Evolutionary conservation across 2,329 filamentous ascomycete genomes (phyloP), one percentile per base, ranked within the genome.

Genomic region (Hypomyces rosellus): DNA sequence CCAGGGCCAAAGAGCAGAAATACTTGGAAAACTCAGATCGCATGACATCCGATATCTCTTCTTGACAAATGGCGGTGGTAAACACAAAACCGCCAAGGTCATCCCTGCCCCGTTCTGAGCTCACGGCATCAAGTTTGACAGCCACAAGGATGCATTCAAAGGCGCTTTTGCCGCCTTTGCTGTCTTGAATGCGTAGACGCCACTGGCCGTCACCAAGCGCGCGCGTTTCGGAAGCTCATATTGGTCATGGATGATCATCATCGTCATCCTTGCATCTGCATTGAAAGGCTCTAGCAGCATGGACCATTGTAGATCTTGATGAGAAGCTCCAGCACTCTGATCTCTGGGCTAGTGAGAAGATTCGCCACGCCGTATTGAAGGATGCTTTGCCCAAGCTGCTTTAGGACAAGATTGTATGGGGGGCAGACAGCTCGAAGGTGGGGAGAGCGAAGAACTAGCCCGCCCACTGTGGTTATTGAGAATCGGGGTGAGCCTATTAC

Each of bases 321-420:
- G 92, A 99, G 74, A 91, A 99, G 72, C 77, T 99, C 48, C 93
- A 99, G 72, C 84, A 86, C 66, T 95, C 90, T 1, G 88, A 95
- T 60, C 76, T 99, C 38, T 99, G 93, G 93, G 77, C 87, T 58
- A 88, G 96, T 63, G 75, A 87, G 57, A 78, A 79, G 55, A 85
- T 96, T 61, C 83, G 92, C 53, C 77, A 82, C 56, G 84, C 84
- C 1, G 87, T 97, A 1, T 76, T 99, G 16, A 75, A 78, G 46
- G 90, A 97, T 68, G 93, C 93, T 8, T 78, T 99, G 46, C 93
- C 93, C 1, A 82, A 84, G 53, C 76, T 96, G 50, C 74, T 99
- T 53, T 72, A 96, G 55, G 78, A 93, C 63, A 88, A 96, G 80
- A 88, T 99, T 69, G 92, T n/a, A n/a, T n/a, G n/a, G n/a, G n/a